Evolutionary conservation across 108 stramenopile genomes (phyloP), one percentile per base, ranked within the genome.

Genomic region (Nitzschia sp.): DNA sequence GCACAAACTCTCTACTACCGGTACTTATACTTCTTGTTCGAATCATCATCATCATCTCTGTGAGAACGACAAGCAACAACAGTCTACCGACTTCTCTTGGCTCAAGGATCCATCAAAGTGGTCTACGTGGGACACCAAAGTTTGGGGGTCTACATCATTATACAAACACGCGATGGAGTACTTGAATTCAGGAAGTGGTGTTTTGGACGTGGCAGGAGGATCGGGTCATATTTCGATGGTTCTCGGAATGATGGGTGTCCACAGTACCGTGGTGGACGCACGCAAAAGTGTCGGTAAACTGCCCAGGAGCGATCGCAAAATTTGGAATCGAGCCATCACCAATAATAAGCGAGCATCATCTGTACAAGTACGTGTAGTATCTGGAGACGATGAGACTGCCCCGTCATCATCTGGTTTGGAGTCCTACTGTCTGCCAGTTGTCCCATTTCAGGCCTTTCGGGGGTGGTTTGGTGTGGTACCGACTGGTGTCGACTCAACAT

Each of bases 121-220:
- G 61, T 31, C 31, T 19, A 28, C 32, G 13, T 26, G 56, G 45
- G 16, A 31, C 28, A 2, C 45, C 31, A 31, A 32, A 13, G 30
- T 6, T 36, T 45, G 17, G 3, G 1, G 23, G 52, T 41, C 50
- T 30, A 36, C 56, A 11, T 29, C 22, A 9, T 59, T 73, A 47
- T 25, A 66, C 3, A 21, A 28, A 47, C 45, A 56, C 32, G 77
- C 70, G 13, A 57, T 78, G 15, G 57, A 65, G 22, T 64, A 55
- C 53, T 66, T 86, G 53, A 86, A 83, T 47, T 19, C 25, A 0
- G 83, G 80, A 27, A 34, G 45, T 53, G 86, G 86, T 29, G 85
- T 92, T 16, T 28, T 95, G 28, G 93, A 95, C 69, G 88, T 75
- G 1, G 93, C 93, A 0, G 93, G 93, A 26, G 93, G 93, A 36